phyloP scores from a whole-genome alignment of 768 basidiomycete genomes.

The Podaxis carcinomalis region DNA sequence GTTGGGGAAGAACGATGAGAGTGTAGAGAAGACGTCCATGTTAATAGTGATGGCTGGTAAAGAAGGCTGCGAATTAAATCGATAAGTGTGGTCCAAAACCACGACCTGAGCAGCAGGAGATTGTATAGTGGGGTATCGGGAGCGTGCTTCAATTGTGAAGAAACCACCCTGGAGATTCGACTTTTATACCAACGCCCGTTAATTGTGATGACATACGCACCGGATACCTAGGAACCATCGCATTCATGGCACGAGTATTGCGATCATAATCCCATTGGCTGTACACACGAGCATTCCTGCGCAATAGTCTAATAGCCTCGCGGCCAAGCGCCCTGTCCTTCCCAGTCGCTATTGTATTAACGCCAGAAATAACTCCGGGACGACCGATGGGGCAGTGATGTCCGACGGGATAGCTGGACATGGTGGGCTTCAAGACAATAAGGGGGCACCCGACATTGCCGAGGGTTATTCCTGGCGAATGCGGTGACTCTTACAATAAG shows the following conservation, averaged over 20 bases:
- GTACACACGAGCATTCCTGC: background rate
- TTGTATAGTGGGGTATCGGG: background rate
- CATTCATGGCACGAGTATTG: background rate
- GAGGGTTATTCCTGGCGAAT: background rate
- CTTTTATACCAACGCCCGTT: background rate
- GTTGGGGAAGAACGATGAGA: background rate
- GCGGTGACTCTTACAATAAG: background rate
- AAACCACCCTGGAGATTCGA: background rate
- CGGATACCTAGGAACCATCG: background rate
- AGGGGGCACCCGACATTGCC: background rate
- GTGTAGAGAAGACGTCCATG: slow-evolving; percentile 9
- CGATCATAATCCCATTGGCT: background rate
- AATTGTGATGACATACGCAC: background rate
- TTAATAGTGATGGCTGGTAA: background rate
- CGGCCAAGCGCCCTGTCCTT: background rate
- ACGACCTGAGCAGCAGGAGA: background rate
- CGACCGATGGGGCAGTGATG: background rate
- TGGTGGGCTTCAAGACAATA: background rate
- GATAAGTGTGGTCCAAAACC: background rate
- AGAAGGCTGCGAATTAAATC: background rate
- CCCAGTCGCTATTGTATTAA: background rate
- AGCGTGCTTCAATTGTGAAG: background rate
- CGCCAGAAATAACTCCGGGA: background rate
- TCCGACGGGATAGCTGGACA: background rate
- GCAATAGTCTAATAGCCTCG: background rate